Evolutionary conservation across 441 rosid species (phyloP).

Genomic region (Pelargonium exstipulatum): DNA sequence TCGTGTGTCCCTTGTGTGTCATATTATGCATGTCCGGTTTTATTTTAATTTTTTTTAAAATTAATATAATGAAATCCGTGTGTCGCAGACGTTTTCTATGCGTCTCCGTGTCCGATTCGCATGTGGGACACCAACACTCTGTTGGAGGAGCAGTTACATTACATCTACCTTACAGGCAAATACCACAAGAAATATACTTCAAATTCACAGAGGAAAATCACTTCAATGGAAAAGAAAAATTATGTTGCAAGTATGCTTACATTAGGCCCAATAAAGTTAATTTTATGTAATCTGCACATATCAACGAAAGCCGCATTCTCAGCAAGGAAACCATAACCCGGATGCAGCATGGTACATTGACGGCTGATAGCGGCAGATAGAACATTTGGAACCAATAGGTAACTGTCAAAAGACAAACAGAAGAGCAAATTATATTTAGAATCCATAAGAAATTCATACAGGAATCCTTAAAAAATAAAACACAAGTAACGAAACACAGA

Average conservation of each 20-base stretch:
- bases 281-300: conserved; percentile 89
- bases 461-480: not conserved
- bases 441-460: not conserved
- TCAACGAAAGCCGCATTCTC: conserved; percentile 93
- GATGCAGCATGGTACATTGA: conserved; percentile 92
- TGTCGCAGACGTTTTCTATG: too few relatives aligned
- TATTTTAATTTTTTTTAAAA: too few relatives aligned
- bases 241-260: conserved; percentile 39
- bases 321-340: conserved; percentile 97
- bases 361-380: conserved; percentile 89
- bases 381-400: conserved; percentile 80
- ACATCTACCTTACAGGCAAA: not conserved
- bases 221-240: conserved; percentile 1
- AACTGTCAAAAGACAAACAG: conserved; percentile 37
- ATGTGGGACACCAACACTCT: too few relatives aligned
- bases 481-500: not conserved
- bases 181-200: not conserved
- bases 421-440: not conserved
- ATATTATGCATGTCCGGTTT: too few relatives aligned
- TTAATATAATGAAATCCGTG: too few relatives aligned
- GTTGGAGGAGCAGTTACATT: too few relatives aligned
- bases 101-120: too few relatives aligned
- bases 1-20: too few relatives aligned
- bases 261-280: conserved; percentile 94
- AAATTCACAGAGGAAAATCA: not conserved